Evolutionary conservation across 2,329 filamentous ascomycete species (phyloP).

Genomic region (Rutstroemia sp.): DNA sequence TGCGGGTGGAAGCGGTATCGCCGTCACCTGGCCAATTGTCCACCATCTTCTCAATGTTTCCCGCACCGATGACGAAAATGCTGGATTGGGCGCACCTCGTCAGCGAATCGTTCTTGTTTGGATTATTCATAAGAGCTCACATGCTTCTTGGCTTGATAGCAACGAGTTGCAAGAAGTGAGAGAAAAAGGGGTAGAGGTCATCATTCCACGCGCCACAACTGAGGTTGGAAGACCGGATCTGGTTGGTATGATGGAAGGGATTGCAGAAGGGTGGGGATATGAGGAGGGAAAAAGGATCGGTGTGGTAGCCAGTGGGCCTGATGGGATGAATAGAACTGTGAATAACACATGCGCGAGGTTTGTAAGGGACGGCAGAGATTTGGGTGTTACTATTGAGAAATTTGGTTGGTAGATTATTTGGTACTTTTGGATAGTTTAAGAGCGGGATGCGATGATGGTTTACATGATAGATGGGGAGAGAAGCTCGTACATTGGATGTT

Average conservation of each 20-base stretch:
- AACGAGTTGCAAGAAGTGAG: slow-evolving; percentile 42
- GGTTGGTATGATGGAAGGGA: slow-evolving; percentile 34
- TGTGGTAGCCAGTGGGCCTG: slow-evolving; percentile 54
- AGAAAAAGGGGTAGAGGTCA: slow-evolving; percentile 42
- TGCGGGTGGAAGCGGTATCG: slow-evolving; percentile 58
- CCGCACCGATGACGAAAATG: slow-evolving; percentile 15
- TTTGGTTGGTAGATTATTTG: slow-evolving; percentile 54
- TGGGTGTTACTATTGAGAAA: slow-evolving; percentile 55
- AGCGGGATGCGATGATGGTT: background rate
- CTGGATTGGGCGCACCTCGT: slow-evolving; percentile 9
- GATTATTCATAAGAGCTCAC: slow-evolving; percentile 47
- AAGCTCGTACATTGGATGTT: too few species aligned
- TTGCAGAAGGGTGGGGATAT: slow-evolving; percentile 19
- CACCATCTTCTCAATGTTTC: slow-evolving; percentile 37
- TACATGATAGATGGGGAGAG: too few species aligned
- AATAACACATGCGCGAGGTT: slow-evolving; percentile 48
- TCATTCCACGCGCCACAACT: slow-evolving; percentile 46
- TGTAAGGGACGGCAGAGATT: slow-evolving; percentile 39
- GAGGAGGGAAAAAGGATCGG: slow-evolving; percentile 35
- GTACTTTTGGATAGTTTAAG: background rate
- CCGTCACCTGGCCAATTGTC: slow-evolving; percentile 53
- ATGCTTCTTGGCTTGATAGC: slow-evolving; percentile 46
- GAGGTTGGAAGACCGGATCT: slow-evolving; percentile 49
- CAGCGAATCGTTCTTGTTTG: slow-evolving; percentile 47
- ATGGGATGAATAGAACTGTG: slow-evolving; percentile 52